A percentile compares a stretch with the other conserved stretches of the same genome.
phyloP scores from a whole-genome alignment of 202 grass and related monocot genomes.

The Cymbopogon flexuosus region DNA sequence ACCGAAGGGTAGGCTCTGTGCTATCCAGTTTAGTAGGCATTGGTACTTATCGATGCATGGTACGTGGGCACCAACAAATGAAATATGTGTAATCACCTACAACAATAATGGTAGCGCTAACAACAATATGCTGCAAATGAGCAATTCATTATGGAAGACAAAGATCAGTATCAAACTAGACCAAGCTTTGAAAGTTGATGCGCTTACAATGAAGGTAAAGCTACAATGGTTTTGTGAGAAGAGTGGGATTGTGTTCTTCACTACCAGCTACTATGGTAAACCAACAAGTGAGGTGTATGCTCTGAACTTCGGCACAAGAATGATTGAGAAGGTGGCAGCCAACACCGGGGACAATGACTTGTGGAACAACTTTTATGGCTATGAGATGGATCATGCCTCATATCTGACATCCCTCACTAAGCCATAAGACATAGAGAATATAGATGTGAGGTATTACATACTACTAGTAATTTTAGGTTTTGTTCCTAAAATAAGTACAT shows the following conservation, averaged over 20 bases:
- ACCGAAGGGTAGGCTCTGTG: neutral
- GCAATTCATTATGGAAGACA: neutral
- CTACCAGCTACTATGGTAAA: neutral
- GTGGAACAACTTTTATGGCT: conserved; percentile 12
- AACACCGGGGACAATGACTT: neutral
- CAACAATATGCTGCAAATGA: neutral
- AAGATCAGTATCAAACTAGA: neutral
- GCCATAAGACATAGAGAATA: too few relatives aligned
- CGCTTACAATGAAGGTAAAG: neutral
- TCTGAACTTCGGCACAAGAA: neutral
- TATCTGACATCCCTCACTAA: neutral
- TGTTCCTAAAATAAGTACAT: too few relatives aligned
- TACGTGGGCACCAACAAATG: neutral
- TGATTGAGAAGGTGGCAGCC: neutral
- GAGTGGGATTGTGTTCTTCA: conserved; percentile 27
- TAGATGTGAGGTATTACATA: too few relatives aligned
- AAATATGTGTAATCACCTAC: neutral
- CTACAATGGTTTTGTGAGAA: conserved; percentile 30
- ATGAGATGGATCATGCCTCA: conserved; percentile 22
- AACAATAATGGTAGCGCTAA: neutral
- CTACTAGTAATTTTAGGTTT: too few relatives aligned
- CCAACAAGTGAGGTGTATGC: neutral
- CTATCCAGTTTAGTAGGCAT: neutral
- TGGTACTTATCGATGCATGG: too few relatives aligned
- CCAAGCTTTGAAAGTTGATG: neutral